Percentiles rank a stretch among this genome's conserved stretches.
Evolutionary conservation across 768 basidiomycete species (phyloP).

Genomic region (Hortiboletus flavorubellus): DNA sequence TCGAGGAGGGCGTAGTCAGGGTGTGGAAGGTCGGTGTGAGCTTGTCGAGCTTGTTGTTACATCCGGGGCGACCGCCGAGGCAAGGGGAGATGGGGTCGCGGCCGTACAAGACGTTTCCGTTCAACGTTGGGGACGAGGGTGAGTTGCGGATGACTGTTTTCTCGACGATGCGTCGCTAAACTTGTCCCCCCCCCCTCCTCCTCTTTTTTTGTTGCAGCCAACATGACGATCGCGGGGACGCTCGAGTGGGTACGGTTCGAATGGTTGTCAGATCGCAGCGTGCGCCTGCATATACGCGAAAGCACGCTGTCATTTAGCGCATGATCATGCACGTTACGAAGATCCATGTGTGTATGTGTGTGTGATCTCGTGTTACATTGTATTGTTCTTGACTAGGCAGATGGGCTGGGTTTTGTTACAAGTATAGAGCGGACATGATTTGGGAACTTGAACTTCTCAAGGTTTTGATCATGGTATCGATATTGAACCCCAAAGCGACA

Average conservation of each 20-base stretch:
- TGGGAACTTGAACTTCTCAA: too few species aligned
- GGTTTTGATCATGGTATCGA: too few species aligned
- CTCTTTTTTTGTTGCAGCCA: constrained; percentile 31
- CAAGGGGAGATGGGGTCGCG: constrained; percentile 81
- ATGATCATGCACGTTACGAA: constrained; percentile 17
- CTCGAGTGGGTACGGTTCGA: constrained; percentile 76
- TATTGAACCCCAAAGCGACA: too few species aligned
- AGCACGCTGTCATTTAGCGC: constrained; percentile 86
- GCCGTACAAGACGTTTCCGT: constrained; percentile 85
- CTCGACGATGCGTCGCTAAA: not conserved
- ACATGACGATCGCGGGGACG: constrained; percentile 59
- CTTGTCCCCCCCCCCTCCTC: not conserved
- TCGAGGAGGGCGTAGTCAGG: constrained; percentile 79
- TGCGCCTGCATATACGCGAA: constrained; percentile 78
- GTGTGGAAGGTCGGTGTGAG: constrained; percentile 97
- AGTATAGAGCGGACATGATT: too few species aligned
- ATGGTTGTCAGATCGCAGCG: constrained; percentile 82
- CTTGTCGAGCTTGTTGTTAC: constrained; percentile 78
- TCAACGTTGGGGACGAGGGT: constrained; percentile 86
- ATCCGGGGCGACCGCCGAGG: constrained; percentile 85
- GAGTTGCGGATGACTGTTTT: constrained; percentile 20
- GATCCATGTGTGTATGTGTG: not conserved
- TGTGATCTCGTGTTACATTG: not conserved
- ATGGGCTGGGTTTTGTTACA: too few species aligned
- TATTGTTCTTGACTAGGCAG: too few species aligned